Percentiles rank a stretch among this genome's conserved stretches.
These are phyloP conservation scores for Diospyros lotus DNA, from an alignment of 148 eudicot species.

Conservation along the genomic window DNA sequence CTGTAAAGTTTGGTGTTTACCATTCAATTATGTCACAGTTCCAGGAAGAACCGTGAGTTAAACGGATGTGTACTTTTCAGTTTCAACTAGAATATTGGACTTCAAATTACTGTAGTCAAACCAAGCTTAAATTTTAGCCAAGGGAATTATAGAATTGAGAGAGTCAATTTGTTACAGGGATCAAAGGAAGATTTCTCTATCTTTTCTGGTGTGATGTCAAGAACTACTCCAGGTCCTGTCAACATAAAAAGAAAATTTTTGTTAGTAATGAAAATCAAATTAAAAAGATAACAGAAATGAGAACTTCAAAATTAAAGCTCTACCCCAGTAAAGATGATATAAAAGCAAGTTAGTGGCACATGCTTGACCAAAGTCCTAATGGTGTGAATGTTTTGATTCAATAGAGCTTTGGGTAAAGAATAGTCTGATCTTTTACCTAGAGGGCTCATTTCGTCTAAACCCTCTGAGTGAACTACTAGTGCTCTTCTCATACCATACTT, in stretches of 20 bases:
- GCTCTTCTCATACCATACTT: conserved; percentile 91
- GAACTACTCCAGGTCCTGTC: conserved; percentile 72
- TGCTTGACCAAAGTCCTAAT: not conserved
- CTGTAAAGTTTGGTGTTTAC: not conserved
- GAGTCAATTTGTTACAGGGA: conserved; percentile 51
- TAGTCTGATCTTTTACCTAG: conserved; percentile 42
- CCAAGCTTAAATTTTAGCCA: not conserved
- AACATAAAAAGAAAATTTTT: not conserved
- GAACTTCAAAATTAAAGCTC: not conserved
- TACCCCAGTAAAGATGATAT: not conserved
- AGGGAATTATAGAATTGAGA: not conserved
- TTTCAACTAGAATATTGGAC: not conserved
- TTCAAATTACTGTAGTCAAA: not conserved
- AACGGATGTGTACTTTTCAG: not conserved
- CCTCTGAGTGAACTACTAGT: conserved; percentile 86
- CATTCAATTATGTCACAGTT: not conserved
- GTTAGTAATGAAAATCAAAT: conserved; percentile 7
- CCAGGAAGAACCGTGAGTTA: not conserved
- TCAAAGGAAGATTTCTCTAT: conserved; percentile 62
- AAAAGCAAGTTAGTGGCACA: not conserved
- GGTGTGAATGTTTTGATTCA: not conserved
- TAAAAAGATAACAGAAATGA: not conserved
- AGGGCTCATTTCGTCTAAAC: conserved; percentile 94
- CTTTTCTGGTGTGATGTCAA: conserved; percentile 69
- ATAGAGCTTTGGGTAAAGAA: not conserved